Evolutionary conservation across 495 filamentous ascomycete genomes (phyloP), one percentile per base, ranked within the genome.

Genomic region (Penicillium verhagenii): DNA sequence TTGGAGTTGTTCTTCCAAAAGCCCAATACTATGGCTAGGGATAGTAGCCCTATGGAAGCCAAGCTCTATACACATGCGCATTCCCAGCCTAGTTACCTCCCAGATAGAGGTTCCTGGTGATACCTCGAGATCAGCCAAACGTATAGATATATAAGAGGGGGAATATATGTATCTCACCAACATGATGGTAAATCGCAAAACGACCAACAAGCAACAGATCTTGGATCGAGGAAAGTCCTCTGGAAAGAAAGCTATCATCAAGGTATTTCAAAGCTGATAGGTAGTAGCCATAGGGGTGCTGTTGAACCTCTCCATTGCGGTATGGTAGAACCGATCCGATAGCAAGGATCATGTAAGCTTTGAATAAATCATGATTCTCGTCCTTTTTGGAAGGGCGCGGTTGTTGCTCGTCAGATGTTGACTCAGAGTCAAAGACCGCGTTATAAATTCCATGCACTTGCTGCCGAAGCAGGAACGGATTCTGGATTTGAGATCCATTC

Each of bases 101-200:
- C 66, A 66, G 7, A 69, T 69, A 1, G 63, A 69, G 1, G 64
- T 69, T 25, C 61, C 61, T 64, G 11, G 20, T 23, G 50, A 14
- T 0, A 13, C 3, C 26, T 20, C 21, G n/a, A 9, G 1, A 19
- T 53, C n/a, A 50, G 53, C 29, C n/a, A 19, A 0, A 58, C 14
- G 13, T 31, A 31, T 13, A 6, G 28, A 8, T n/a, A 40, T n/a
- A 13, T 3, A 6, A 28, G 23, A 23, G 23, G 24, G n/a, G 7
- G 18, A 35, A 4, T 16, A 35, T 4, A 38, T 23, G 19, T 25
- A 18, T 18, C 35, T 28, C 43, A 64, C 66, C 66, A 23, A 69
- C 62, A 16, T 69, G 63, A 55, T 66, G 54, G 35, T 69, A 69
- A 14, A 69, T 69, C 11, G 59, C 66, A 57, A 69, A 69, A 19